Evolutionary conservation across 495 filamentous ascomycete genomes (phyloP), one percentile per base, ranked within the genome.

Genomic region (Lineolata rhizophorae): DNA sequence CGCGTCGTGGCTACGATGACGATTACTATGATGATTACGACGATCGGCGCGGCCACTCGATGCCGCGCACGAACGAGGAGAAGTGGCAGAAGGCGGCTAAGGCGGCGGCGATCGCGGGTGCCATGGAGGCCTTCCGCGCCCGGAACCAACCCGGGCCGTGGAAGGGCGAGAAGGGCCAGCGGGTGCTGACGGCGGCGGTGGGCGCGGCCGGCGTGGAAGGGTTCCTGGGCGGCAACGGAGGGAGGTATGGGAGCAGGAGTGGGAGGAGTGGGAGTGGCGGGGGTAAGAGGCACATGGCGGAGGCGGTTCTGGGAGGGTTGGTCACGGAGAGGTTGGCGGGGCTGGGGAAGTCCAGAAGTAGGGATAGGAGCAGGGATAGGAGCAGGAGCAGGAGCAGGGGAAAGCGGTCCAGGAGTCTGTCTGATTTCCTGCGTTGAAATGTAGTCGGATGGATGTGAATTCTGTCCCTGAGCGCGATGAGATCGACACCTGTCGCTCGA

Each of bases 81-180:
- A 78, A 76, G 35, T 70, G 87, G 42, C 65, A 76, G 36, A 78
- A 91, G 48, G 83, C 82, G 24, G 76, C 79, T 42, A 77, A 77
- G 51, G 81, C 83, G 13, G 85, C 83, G 4, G 52, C 90, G 22
- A 63, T 82, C 24, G 82, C 83, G 31, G 83, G 81, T 37, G 83
- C 81, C 5, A 67, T 79, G 13, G 81, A 91, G 55, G 83, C 83
- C 18, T 91, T 87, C 62, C 69, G 76, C 22, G 63, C 73, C 24
- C 76, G 81, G 46, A 90, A 87, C 42, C 73, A 82, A 30, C 75
- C 77, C 0, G 83, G 83, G 30, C 65, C 69, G n/a, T 90, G 79
- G 77, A 71, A 64, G 21, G 83, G 82, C 28, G 69, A 72, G 20
- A 91, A 91, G 51, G 79, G 79, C 35, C 81, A 77, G 51, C 75